Percentiles rank a stretch among this genome's conserved stretches.
These are phyloP conservation scores for Saccharomycopsis sp. DNA, from an alignment of 805 yeast genomes.

Conservation along the genomic window DNA sequence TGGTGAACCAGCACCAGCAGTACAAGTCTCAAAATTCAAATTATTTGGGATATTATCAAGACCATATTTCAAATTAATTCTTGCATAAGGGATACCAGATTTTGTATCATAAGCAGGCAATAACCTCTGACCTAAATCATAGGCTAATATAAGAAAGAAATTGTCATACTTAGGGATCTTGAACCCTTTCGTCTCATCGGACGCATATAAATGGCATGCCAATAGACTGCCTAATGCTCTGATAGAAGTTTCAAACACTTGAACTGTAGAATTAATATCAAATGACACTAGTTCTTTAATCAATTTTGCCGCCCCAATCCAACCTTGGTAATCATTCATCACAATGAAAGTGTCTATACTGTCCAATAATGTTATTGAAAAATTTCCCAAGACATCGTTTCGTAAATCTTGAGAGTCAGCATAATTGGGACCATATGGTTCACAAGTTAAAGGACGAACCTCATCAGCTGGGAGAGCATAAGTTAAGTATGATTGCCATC, in stretches of 20 bases:
- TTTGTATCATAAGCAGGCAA: slow-evolving; percentile 62
- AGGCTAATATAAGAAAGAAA: slow-evolving; percentile 60
- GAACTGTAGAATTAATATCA: slow-evolving; percentile 63
- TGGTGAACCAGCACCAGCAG: slow-evolving; percentile 83
- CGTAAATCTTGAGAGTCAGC: slow-evolving; percentile 45
- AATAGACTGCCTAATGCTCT: slow-evolving; percentile 77
- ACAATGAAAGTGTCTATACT: slow-evolving; percentile 73
- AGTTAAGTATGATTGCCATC: slow-evolving; percentile 61
- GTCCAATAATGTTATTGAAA: slow-evolving; percentile 72
- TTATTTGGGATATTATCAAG: slow-evolving; percentile 36
- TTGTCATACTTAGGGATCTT: slow-evolving; percentile 52
- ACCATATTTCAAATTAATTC: slow-evolving; percentile 62
- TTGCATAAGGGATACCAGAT: slow-evolving; percentile 66
- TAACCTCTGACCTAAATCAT: slow-evolving; percentile 66
- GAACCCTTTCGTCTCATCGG: slow-evolving; percentile 39
- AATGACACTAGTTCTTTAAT: slow-evolving; percentile 40
- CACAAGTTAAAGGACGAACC: slow-evolving; percentile 66
- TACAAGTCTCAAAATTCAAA: slow-evolving; percentile 61
- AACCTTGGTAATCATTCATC: slow-evolving; percentile 53
- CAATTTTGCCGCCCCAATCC: slow-evolving; percentile 39
- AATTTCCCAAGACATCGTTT: slow-evolving; percentile 84
- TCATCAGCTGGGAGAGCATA: slow-evolving; percentile 81
- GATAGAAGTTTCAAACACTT: slow-evolving; percentile 83
- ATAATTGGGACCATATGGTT: slow-evolving; percentile 58
- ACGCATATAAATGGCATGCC: slow-evolving; percentile 69